phyloP scores from a whole-genome alignment of 2,329 filamentous ascomycete genomes.

The Emericellopsis atlantica region DNA sequence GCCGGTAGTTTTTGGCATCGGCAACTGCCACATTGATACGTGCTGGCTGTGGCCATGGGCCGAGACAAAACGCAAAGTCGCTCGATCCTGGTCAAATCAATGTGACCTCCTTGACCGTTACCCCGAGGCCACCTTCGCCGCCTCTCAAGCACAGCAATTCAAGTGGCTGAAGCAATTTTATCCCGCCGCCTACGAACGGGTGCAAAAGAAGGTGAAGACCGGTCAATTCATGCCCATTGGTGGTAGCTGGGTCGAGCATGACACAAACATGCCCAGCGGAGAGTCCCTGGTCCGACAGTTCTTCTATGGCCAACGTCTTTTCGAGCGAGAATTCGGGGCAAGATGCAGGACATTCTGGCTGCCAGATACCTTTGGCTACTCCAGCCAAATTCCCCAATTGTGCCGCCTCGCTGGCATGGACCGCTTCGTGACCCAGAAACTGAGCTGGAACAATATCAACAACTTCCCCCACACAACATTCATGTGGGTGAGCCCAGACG shows the following conservation, averaged over 20 bases:
- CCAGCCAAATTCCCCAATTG: constrained; percentile 83
- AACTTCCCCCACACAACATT: constrained; percentile 98
- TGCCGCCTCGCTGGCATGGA: constrained; percentile 93
- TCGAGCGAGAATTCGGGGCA: constrained; percentile 82
- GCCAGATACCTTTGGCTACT: constrained; percentile 96
- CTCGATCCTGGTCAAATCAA: constrained; percentile 91
- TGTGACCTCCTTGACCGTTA: constrained; percentile 93
- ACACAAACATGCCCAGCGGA: constrained; percentile 93
- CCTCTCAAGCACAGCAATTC: constrained; percentile 92
- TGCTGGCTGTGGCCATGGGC: constrained; percentile 99
- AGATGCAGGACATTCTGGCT: constrained; percentile 92
- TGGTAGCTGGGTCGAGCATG: constrained; percentile 97
- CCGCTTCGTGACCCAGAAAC: constrained; percentile 92
- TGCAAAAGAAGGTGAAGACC: constrained; percentile 81
- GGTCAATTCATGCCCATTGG: constrained; percentile 91
- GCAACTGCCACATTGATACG: constrained; percentile 95
- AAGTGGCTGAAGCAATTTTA: constrained; percentile 93
- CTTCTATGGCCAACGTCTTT: constrained; percentile 88
- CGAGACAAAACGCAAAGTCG: constrained; percentile 94
- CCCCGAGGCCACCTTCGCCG: constrained; percentile 83
- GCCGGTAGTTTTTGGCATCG: constrained; percentile 75
- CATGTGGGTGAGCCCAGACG: constrained; percentile 94
- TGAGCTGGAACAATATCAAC: constrained; percentile 99
- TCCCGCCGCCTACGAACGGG: constrained; percentile 76
- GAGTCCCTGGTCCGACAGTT: constrained; percentile 93